A percentile compares a stretch with the other conserved stretches of the same genome.
These are phyloP conservation scores for Tricladium varicosporioides DNA, from an alignment of 2,329 filamentous ascomycete genomes.

Conservation along the genomic window DNA sequence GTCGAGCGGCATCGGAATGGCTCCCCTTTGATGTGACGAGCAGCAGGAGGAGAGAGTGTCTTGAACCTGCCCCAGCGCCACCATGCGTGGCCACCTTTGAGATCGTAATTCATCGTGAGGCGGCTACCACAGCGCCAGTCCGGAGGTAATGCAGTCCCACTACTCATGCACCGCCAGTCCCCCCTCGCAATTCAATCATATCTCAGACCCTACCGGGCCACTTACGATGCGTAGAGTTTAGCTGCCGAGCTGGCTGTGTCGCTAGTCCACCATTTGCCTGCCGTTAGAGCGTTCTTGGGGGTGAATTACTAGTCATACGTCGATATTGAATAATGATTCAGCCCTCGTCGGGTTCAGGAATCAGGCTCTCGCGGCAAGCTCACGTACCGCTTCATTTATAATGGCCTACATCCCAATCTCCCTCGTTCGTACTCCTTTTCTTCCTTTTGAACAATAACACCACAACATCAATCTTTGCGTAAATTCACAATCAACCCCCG, in stretches of 20 bases:
- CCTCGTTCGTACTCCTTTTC: background rate
- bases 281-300: too few relatives aligned
- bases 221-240: background rate
- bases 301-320: background rate
- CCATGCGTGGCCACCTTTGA: too few relatives aligned
- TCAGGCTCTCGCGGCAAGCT: background rate
- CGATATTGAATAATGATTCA: background rate
- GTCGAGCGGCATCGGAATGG: background rate
- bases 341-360: background rate
- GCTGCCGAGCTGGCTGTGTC: background rate
- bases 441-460: background rate
- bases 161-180: too few relatives aligned
- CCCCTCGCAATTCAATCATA: too few relatives aligned
- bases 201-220: too few relatives aligned
- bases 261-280: background rate
- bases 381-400: background rate
- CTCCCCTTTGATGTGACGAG: background rate
- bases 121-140: too few relatives aligned
- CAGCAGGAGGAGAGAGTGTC: background rate
- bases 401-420: background rate
- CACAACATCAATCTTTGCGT: background rate
- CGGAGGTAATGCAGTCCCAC: too few relatives aligned
- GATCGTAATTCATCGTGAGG: too few relatives aligned
- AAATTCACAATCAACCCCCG: too few relatives aligned
- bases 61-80: too few relatives aligned